Percentiles rank a stretch among this genome's conserved stretches.
These are phyloP conservation scores for Sugiyamaella sp. DNA, from an alignment of 1,139 yeast genomes.

Conservation along the genomic window DNA sequence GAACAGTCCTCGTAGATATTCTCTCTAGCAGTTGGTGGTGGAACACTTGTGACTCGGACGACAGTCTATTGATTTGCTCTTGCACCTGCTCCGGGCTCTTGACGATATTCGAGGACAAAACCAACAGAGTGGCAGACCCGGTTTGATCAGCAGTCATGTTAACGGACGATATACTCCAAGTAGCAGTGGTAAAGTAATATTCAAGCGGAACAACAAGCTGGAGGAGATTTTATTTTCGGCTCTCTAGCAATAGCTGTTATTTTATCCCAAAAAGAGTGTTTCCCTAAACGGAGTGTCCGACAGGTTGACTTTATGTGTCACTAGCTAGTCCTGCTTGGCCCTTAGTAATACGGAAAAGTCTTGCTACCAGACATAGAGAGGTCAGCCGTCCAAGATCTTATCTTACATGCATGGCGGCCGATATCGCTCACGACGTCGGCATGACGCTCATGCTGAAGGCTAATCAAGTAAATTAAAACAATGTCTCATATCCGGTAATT, in stretches of 20 bases:
- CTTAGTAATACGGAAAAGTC: background rate
- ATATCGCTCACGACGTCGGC: background rate
- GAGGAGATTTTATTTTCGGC: no score
- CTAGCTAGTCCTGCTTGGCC: background rate
- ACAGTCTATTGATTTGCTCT: conserved; percentile 7
- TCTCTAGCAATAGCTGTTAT: no score
- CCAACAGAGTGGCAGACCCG: conserved; percentile 10
- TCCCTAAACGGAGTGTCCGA: background rate
- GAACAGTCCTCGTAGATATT: conserved; percentile 60
- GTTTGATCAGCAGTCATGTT: conserved; percentile 20
- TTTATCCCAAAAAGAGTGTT: background rate
- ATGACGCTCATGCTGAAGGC: no score
- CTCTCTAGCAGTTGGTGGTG: conserved; percentile 73
- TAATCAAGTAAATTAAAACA: no score
- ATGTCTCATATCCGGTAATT: no score
- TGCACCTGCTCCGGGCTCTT: conserved; percentile 19
- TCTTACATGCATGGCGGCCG: background rate
- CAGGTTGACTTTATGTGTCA: background rate
- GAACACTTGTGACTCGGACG: conserved; percentile 29
- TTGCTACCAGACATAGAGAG: background rate
- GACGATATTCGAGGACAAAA: conserved; percentile 20
- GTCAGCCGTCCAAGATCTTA: background rate
- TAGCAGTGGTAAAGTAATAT: background rate
- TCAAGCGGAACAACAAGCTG: no score
- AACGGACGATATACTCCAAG: background rate